phyloP scores from a whole-genome alignment of 805 yeast genomes.

The Yamadazyma paraphyllophila region DNA sequence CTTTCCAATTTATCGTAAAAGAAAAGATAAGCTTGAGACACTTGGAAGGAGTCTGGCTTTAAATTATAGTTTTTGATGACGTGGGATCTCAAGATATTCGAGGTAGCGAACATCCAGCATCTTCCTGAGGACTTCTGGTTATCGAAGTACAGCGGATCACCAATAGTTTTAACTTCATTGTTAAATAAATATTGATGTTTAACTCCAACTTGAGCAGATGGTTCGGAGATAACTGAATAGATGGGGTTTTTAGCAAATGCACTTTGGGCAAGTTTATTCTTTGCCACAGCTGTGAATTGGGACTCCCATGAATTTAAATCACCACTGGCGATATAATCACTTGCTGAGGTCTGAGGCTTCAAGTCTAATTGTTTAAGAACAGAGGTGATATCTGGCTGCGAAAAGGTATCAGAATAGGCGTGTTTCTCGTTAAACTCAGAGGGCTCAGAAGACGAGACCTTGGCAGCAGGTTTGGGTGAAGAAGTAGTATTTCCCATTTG shows the following conservation, averaged over 20 bases:
- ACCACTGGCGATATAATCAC: slow-evolving; percentile 16
- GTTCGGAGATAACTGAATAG: slow-evolving; percentile 39
- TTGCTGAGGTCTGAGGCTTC: background rate
- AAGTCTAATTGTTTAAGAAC: slow-evolving; percentile 18
- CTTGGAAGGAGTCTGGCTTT: slow-evolving; percentile 52
- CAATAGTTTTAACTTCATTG: slow-evolving; percentile 32
- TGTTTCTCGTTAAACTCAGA: slow-evolving; percentile 9
- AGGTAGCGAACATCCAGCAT: slow-evolving; percentile 88
- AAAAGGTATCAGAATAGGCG: background rate
- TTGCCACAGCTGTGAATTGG: slow-evolving; percentile 43
- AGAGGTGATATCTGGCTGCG: slow-evolving; percentile 6
- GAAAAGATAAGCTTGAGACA: slow-evolving; percentile 76
- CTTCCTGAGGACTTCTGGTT: slow-evolving; percentile 77
- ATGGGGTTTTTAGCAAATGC: slow-evolving; percentile 51
- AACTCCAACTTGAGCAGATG: slow-evolving; percentile 17
- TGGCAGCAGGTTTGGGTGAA: background rate
- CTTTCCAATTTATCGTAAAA: slow-evolving; percentile 87
- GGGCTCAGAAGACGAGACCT: background rate
- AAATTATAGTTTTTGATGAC: slow-evolving; percentile 62
- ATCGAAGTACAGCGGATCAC: slow-evolving; percentile 34
- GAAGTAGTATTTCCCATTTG: slow-evolving; percentile 13
- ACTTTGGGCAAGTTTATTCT: slow-evolving; percentile 52
- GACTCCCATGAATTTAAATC: slow-evolving; percentile 45
- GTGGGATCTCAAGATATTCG: slow-evolving; percentile 65
- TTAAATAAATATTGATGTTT: slow-evolving; percentile 36